Conservation (phyloP, 192 early-diverging fungal species). For the Phlyctochytrium bullatum region DNA sequence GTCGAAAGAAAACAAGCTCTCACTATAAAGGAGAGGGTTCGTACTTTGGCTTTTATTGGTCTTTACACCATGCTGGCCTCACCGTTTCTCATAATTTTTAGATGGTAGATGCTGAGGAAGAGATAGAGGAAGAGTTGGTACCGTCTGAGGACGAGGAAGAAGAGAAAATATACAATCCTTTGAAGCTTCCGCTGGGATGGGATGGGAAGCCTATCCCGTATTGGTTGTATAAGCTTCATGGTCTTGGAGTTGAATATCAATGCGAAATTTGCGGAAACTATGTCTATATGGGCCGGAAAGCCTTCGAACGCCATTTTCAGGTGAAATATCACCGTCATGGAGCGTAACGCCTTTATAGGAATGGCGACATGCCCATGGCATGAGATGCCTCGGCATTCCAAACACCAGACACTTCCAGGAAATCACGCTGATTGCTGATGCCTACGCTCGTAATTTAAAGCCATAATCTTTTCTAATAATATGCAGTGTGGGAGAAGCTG, state of each 20-base stretch:
- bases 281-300: slow-evolving; percentile 94
- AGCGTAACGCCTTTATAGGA: slow-evolving; percentile 43
- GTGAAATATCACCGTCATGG: slow-evolving; percentile 10
- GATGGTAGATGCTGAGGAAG: slow-evolving; percentile 63
- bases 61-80: too few relatives aligned
- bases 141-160: slow-evolving; percentile 50
- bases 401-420: slow-evolving; percentile 90
- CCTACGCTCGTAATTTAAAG: slow-evolving; percentile 57
- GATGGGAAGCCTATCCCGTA: slow-evolving; percentile 99
- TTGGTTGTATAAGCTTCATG: slow-evolving; percentile 98
- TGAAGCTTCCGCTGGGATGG: slow-evolving; percentile 94
- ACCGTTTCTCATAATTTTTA: not conserved
- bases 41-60: not conserved
- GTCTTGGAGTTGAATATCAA: slow-evolving; percentile 87
- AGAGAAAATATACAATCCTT: slow-evolving; percentile 93
- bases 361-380: slow-evolving; percentile 90
- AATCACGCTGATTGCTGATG: slow-evolving; percentile 88
- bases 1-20: slow-evolving; percentile 90
- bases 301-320: slow-evolving; percentile 93
- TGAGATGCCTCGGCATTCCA: slow-evolving; percentile 89
- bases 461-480: slow-evolving; percentile 9
- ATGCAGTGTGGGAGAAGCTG: slow-evolving; percentile 78
- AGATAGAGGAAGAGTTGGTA: slow-evolving; percentile 53
- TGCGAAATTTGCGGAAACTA: slow-evolving; percentile 97
- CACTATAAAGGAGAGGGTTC: slow-evolving; percentile 80